Conservation (phyloP, 106 monocot genomes). For the Amphibolis antarctica region DNA sequence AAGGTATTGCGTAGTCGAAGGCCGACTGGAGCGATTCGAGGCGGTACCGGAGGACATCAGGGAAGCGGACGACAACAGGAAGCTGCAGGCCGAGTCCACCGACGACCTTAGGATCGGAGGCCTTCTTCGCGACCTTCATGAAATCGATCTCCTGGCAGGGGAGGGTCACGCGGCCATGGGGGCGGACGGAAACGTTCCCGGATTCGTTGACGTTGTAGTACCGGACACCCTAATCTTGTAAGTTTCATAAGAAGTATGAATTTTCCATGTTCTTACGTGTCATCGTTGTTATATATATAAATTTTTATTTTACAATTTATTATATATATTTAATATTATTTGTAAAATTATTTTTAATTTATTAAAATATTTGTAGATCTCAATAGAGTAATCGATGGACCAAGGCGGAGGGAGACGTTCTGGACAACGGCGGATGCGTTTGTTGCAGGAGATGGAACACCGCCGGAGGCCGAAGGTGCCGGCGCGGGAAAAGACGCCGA, state of each 20-base stretch:
- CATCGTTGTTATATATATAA: too few relatives aligned
- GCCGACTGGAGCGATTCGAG: slow-evolving; percentile 68
- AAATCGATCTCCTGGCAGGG: slow-evolving; percentile 87
- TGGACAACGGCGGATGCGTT: not conserved
- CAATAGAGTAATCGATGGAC: slow-evolving; percentile 62
- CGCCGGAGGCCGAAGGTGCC: slow-evolving; percentile 55
- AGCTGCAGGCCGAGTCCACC: slow-evolving; percentile 84
- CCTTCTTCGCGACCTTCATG: slow-evolving; percentile 75
- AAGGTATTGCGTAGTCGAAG: slow-evolving; percentile 68
- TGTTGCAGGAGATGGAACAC: slow-evolving; percentile 24
- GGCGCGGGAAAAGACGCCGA: slow-evolving; percentile 53
- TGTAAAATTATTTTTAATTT: too few relatives aligned
- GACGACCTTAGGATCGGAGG: slow-evolving; percentile 38
- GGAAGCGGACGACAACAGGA: slow-evolving; percentile 77
- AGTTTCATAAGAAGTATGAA: too few relatives aligned
- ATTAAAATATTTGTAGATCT: slow-evolving; percentile 82
- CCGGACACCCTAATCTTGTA: slow-evolving; percentile 81
- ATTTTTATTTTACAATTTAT: too few relatives aligned
- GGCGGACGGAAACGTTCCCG: slow-evolving; percentile 66
- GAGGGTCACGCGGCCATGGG: slow-evolving; percentile 48
- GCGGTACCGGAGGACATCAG: slow-evolving; percentile 71
- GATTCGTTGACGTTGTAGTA: slow-evolving; percentile 69
- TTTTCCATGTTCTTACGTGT: too few relatives aligned
- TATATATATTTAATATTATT: too few relatives aligned
- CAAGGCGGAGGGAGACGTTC: slow-evolving; percentile 11